phyloP scores from a whole-genome alignment of 768 basidiomycete species.

The Tricholoma hemisulphureum region DNA sequence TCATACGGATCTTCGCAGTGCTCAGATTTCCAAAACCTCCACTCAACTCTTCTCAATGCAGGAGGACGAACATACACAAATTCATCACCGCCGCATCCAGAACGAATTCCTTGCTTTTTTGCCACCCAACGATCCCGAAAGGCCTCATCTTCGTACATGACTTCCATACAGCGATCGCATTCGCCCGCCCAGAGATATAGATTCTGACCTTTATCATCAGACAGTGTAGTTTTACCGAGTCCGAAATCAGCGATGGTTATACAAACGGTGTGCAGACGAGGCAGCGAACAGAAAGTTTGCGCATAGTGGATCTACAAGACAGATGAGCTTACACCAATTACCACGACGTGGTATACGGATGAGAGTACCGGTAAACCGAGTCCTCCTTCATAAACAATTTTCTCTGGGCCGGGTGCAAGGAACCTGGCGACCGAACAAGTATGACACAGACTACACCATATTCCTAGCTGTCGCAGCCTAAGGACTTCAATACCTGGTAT shows the following conservation, averaged over 20 bases:
- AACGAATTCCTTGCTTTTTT: slow-evolving; percentile 24
- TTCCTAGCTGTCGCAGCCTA: slow-evolving; percentile 23
- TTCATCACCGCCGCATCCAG: slow-evolving; percentile 4
- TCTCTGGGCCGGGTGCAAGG: slow-evolving; percentile 20
- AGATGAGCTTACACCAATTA: not conserved
- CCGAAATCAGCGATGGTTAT: slow-evolving; percentile 31
- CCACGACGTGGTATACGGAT: not conserved
- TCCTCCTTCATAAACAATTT: slow-evolving; percentile 30
- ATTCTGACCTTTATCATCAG: slow-evolving; percentile 16
- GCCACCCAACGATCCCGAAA: slow-evolving; percentile 32
- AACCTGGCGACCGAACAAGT: slow-evolving; percentile 30
- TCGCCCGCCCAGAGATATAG: slow-evolving; percentile 36
- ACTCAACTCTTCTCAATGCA: slow-evolving; percentile 28
- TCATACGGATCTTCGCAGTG: slow-evolving; percentile 15
- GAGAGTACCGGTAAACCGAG: slow-evolving; percentile 33
- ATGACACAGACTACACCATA: slow-evolving; percentile 38
- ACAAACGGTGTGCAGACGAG: slow-evolving; percentile 27
- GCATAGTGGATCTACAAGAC: slow-evolving; percentile 33
- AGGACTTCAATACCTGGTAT: slow-evolving; percentile 26
- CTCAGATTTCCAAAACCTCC: slow-evolving; percentile 26
- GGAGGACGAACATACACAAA: slow-evolving; percentile 26
- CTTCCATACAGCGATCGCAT: slow-evolving; percentile 35
- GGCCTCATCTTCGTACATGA: slow-evolving; percentile 32
- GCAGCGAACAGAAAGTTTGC: slow-evolving; percentile 21
- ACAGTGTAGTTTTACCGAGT: slow-evolving; percentile 15